phyloP scores from a whole-genome alignment of 805 yeast species.

The Yarrowia keelungensis region DNA sequence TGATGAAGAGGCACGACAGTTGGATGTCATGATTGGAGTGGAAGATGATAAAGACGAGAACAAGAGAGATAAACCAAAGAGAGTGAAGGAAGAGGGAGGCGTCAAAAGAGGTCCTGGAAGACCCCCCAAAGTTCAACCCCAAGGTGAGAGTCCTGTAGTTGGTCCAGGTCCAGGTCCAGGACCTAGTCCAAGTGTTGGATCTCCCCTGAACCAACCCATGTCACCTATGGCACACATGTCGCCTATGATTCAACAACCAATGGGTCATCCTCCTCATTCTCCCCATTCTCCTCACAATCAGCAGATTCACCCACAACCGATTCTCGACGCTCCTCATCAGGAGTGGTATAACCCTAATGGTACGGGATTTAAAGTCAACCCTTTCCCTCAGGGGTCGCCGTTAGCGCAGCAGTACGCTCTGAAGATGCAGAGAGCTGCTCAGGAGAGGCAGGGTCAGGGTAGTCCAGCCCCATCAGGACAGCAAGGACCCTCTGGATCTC shows the following conservation, averaged over 20 bases:
- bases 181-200: no score
- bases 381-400: constrained; percentile 19
- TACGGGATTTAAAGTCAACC: constrained; percentile 26
- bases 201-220: no score
- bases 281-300: no score
- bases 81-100: not conserved
- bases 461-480: not conserved
- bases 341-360: constrained; percentile 26
- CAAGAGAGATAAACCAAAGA: constrained; percentile 9
- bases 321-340: not conserved
- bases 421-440: constrained; percentile 8
- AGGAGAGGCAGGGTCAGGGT: not conserved
- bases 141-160: not conserved
- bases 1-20: constrained; percentile 24
- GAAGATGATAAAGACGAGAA: constrained; percentile 20
- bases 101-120: constrained; percentile 8
- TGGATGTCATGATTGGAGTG: constrained; percentile 27
- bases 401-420: constrained; percentile 23
- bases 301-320: no score
- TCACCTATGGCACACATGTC: no score
- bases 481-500: not conserved
- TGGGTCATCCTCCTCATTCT: no score
- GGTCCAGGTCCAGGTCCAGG: not conserved
- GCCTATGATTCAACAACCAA: no score
- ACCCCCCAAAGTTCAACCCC: not conserved